Conservation (phyloP, 129 eudicot species). For the Flaveria trinervia region DNA sequence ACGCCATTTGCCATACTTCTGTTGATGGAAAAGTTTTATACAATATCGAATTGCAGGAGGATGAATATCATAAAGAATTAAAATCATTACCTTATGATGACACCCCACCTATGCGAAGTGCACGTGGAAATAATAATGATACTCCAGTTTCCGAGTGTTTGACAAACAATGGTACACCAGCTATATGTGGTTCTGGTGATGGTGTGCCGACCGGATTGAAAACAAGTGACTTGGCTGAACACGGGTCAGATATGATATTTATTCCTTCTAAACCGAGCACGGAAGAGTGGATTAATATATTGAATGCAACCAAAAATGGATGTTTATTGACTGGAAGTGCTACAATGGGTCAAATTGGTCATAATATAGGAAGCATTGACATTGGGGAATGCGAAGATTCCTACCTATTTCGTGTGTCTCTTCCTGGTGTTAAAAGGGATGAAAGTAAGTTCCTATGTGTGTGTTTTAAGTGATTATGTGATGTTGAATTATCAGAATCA, state of each 20-base stretch:
- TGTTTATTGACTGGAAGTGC: conserved; percentile 70
- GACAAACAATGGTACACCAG: conserved; percentile 27
- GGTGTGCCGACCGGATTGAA: conserved; percentile 32
- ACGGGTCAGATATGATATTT: conserved; percentile 60
- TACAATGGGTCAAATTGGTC: conserved; percentile 63
- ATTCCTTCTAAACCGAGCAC: conserved; percentile 58
- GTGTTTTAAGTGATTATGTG: neutral
- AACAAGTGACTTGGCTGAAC: conserved; percentile 29
- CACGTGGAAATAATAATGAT: conserved; percentile 19
- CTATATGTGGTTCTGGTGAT: conserved; percentile 7
- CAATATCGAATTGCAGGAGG: conserved; percentile 43
- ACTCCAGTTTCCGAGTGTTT: conserved; percentile 18
- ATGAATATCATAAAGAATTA: conserved; percentile 33
- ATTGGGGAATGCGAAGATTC: conserved; percentile 81
- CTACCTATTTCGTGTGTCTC: conserved; percentile 80
- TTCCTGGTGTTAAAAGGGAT: conserved; percentile 93
- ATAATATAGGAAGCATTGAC: conserved; percentile 67
- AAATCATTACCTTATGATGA: conserved; percentile 25
- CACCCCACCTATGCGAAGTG: conserved; percentile 26
- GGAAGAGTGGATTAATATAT: conserved; percentile 62
- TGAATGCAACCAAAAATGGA: conserved; percentile 61
- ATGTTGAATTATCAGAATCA: neutral
- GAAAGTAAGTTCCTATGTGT: conserved; percentile 57
- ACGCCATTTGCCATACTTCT: conserved; percentile 29
- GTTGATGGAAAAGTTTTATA: conserved; percentile 38